Evolutionary conservation across 352 stramenopile genomes (phyloP).

Genomic region (Aphanomyces invadans): DNA sequence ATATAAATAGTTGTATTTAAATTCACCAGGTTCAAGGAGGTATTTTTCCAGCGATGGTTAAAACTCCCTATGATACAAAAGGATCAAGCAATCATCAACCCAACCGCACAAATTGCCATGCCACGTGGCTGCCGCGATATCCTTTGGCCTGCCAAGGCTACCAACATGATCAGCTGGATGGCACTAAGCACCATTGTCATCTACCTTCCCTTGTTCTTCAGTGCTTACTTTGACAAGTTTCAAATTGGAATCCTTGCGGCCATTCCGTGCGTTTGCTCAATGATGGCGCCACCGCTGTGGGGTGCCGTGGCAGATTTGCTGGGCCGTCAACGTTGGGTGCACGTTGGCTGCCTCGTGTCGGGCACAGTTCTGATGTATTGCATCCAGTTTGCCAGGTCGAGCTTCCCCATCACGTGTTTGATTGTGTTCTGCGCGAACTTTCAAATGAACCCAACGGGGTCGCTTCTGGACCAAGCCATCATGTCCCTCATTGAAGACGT

Average conservation of each 20-base stretch:
- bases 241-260: conserved; percentile 67
- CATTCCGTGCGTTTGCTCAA: conserved; percentile 58
- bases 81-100: no score
- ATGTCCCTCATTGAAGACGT: conserved; percentile 55
- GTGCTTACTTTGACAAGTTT: conserved; percentile 52
- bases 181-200: conserved; percentile 63
- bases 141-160: conserved; percentile 52
- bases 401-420: conserved; percentile 59
- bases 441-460: conserved; percentile 55
- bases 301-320: conserved; percentile 50
- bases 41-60: no score
- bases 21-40: no score
- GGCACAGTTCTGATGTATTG: conserved; percentile 58
- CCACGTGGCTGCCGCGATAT: background rate
- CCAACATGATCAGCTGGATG: conserved; percentile 62
- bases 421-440: conserved; percentile 70
- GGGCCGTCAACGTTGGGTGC: conserved; percentile 54
- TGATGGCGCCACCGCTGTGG: conserved; percentile 61
- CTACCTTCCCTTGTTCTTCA: conserved; percentile 47
- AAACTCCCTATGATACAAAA: no score
- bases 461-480: conserved; percentile 55
- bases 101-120: no score
- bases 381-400: conserved; percentile 48
- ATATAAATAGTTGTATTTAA: no score
- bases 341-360: conserved; percentile 53